Evolutionary conservation across 2,329 filamentous ascomycete genomes (phyloP).

Genomic region (Beauveria caledonica): DNA sequence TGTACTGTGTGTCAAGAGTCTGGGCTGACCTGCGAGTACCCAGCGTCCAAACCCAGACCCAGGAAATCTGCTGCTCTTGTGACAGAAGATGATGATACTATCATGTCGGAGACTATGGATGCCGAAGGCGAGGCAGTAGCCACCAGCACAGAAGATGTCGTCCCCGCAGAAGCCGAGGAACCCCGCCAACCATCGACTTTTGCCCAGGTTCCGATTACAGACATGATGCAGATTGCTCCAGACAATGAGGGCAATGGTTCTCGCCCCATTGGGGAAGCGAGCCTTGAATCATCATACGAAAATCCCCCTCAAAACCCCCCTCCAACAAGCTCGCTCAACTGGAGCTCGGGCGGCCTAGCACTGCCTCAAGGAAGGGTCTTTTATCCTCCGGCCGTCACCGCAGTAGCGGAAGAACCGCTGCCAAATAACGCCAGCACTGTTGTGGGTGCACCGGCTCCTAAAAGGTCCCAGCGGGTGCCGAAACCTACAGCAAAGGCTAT

Average conservation of each 20-base stretch:
- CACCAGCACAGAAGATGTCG: neutral
- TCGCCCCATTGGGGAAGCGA: slow-evolving; percentile 3
- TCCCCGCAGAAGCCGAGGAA: neutral
- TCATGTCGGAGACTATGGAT: slow-evolving; percentile 6
- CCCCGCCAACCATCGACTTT: neutral
- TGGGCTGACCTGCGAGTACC: slow-evolving; percentile 31
- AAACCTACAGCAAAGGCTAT: neutral
- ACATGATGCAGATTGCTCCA: slow-evolving; percentile 6
- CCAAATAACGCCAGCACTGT: neutral
- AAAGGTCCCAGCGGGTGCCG: neutral
- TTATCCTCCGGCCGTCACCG: slow-evolving; percentile 10
- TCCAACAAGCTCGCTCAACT: neutral
- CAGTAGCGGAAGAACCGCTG: slow-evolving; percentile 7
- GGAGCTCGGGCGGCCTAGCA: slow-evolving; percentile 10
- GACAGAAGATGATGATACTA: slow-evolving; percentile 14
- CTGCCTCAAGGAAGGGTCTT: slow-evolving; percentile 16
- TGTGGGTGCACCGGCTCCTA: neutral
- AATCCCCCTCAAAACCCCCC: neutral
- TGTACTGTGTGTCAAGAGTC: slow-evolving; percentile 30
- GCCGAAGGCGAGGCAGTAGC: slow-evolving; percentile 12
- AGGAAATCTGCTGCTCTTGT: slow-evolving; percentile 17
- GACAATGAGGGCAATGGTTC: slow-evolving; percentile 4
- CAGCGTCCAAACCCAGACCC: slow-evolving; percentile 23
- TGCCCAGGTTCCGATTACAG: neutral
- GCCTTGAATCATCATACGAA: neutral